Percentiles rank a stretch among this genome's conserved stretches.
phyloP scores from a whole-genome alignment of 768 basidiomycete species.

The Pleurotus ostreatus region DNA sequence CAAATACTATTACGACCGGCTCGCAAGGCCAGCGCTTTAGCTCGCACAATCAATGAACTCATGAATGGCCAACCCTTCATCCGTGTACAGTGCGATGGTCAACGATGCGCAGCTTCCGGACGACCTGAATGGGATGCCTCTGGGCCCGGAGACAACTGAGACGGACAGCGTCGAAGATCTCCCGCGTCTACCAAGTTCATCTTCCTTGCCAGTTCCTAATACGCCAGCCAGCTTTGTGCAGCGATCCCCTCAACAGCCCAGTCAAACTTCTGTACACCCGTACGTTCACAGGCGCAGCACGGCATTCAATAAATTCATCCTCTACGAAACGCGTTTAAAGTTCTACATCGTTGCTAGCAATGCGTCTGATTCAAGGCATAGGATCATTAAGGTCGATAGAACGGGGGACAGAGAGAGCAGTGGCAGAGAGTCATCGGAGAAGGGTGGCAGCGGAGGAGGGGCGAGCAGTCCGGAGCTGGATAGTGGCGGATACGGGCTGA shows the following conservation, averaged over 20 bases:
- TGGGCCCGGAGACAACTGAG: too few species aligned
- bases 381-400: constrained; percentile 91
- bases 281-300: constrained; percentile 16
- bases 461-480: neutral
- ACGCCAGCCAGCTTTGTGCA: neutral
- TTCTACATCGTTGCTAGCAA: constrained; percentile 94
- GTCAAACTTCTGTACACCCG: neutral
- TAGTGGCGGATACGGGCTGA: constrained; percentile 27
- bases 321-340: constrained; percentile 89
- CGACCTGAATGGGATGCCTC: too few species aligned
- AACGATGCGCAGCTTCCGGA: too few species aligned
- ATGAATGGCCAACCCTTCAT: too few species aligned
- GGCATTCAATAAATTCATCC: constrained; percentile 78
- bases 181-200: neutral
- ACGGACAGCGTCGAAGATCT: neutral
- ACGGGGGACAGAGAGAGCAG: constrained; percentile 60
- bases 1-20: too few species aligned
- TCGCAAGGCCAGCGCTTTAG: too few species aligned
- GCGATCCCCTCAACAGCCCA: neutral
- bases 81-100: too few species aligned
- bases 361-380: constrained; percentile 80
- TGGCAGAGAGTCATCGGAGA: neutral
- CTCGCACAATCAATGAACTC: too few species aligned
- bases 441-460: neutral
- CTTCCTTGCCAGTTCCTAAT: neutral